Percentiles rank a stretch among this genome's conserved stretches.
Evolutionary conservation across 1,284 basidiomycete species (phyloP).

Genomic region (Trichosporon sp.): DNA sequence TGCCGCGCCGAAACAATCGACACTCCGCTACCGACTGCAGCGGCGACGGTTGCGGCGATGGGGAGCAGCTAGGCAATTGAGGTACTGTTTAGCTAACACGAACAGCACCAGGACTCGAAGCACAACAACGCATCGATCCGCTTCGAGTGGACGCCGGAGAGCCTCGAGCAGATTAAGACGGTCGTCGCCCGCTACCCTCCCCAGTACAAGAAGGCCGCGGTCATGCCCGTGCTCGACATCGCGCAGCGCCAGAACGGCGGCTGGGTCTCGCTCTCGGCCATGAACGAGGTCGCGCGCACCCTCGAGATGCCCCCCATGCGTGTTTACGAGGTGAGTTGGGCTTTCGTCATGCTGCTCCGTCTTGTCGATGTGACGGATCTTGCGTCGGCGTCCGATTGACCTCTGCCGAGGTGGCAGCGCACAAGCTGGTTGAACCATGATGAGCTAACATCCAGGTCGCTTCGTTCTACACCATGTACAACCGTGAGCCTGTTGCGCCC

Average conservation of each 20-base stretch:
- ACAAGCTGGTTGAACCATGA: not conserved
- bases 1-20: not conserved
- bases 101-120: slow-evolving; percentile 87
- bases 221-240: slow-evolving; percentile 94
- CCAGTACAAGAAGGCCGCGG: slow-evolving; percentile 97
- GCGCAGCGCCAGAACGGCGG: slow-evolving; percentile 97
- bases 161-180: slow-evolving; percentile 80
- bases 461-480: slow-evolving; percentile 99
- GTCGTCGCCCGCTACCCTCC: slow-evolving; percentile 91
- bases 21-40: not conserved
- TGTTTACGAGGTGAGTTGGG: slow-evolving; percentile 74
- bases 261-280: slow-evolving; percentile 98
- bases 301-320: slow-evolving; percentile 97
- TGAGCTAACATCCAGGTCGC: slow-evolving; percentile 64
- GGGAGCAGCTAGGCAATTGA: not conserved
- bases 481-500: slow-evolving; percentile 91
- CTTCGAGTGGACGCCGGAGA: slow-evolving; percentile 82
- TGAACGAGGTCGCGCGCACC: slow-evolving; percentile 94
- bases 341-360: not conserved
- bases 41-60: too few relatives aligned
- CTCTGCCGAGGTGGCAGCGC: not conserved
- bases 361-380: not conserved
- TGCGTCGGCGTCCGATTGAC: not conserved
- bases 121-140: slow-evolving; percentile 93
- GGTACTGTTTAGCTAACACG: slow-evolving; percentile 15